Conservation (phyloP, 805 yeast species). For the Candida xiaguanensis region DNA sequence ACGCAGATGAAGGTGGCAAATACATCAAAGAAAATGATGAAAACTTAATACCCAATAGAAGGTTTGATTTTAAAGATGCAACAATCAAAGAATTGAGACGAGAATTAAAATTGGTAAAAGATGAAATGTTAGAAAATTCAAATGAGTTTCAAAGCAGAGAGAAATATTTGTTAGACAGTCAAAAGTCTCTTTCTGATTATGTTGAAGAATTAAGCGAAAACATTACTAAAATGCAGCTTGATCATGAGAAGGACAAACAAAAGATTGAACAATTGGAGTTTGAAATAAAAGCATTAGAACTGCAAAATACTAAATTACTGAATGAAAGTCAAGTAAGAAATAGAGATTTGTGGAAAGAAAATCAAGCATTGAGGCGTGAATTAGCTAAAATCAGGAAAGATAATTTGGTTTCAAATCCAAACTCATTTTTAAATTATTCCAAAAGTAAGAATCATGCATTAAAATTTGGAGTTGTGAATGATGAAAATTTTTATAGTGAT, state of each 20-base stretch:
- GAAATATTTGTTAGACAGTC: slow-evolving; percentile 1
- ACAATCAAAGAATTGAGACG: neutral
- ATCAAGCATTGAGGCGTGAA: no score
- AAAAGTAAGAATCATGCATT: no score
- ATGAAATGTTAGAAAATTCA: neutral
- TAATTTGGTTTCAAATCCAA: no score
- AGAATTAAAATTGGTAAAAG: neutral
- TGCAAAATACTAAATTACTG: no score
- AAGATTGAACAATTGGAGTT: neutral
- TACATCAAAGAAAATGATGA: no score
- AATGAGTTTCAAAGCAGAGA: slow-evolving; percentile 4
- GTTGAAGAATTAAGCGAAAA: neutral
- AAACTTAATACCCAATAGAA: no score
- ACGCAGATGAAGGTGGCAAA: no score
- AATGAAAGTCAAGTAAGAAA: no score
- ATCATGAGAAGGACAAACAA: neutral
- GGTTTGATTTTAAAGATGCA: neutral
- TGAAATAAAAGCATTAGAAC: neutral
- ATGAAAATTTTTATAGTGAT: slow-evolving; percentile 1
- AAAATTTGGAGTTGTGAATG: neutral
- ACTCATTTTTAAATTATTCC: neutral
- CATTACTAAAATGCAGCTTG: neutral
- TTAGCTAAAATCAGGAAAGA: no score
- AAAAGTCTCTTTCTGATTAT: neutral
- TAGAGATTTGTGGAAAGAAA: no score